Conservation (phyloP, 805 yeast genomes). For the Spencermartinsiella europaea region DNA sequence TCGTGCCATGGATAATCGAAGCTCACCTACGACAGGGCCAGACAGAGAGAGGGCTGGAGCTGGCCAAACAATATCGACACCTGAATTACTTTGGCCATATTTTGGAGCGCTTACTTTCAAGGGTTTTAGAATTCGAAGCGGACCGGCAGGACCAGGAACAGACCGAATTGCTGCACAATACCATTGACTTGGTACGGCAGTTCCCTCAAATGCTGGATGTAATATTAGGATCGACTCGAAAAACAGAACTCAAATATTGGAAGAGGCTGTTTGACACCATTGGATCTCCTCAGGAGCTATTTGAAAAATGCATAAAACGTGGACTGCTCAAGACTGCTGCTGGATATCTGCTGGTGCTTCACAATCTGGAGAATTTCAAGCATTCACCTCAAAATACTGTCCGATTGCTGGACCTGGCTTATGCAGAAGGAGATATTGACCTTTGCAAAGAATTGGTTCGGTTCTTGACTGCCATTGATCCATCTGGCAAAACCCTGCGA, state of each 20-base stretch:
- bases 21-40: constrained; percentile 23
- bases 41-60: constrained; percentile 18
- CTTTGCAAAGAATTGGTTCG: constrained; percentile 36
- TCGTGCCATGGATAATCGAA: constrained; percentile 30
- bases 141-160: not conserved
- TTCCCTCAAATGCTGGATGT: constrained; percentile 36
- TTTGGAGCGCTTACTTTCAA: constrained; percentile 37
- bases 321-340: constrained; percentile 37
- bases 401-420: constrained; percentile 32
- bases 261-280: constrained; percentile 32
- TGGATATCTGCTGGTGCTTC: constrained; percentile 37
- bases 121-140: constrained; percentile 28
- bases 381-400: constrained; percentile 26
- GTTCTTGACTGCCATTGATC: constrained; percentile 36
- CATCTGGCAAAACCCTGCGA: not conserved
- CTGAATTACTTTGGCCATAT: constrained; percentile 38
- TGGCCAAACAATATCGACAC: constrained; percentile 28
- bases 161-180: not conserved
- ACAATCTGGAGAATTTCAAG: constrained; percentile 27
- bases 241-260: constrained; percentile 56
- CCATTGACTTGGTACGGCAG: constrained; percentile 25
- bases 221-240: constrained; percentile 47
- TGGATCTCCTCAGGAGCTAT: constrained; percentile 34
- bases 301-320: constrained; percentile 31
- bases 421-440: constrained; percentile 30